Conservation (phyloP, 2,329 filamentous ascomycete species). For the Uncinocarpus reesii region DNA sequence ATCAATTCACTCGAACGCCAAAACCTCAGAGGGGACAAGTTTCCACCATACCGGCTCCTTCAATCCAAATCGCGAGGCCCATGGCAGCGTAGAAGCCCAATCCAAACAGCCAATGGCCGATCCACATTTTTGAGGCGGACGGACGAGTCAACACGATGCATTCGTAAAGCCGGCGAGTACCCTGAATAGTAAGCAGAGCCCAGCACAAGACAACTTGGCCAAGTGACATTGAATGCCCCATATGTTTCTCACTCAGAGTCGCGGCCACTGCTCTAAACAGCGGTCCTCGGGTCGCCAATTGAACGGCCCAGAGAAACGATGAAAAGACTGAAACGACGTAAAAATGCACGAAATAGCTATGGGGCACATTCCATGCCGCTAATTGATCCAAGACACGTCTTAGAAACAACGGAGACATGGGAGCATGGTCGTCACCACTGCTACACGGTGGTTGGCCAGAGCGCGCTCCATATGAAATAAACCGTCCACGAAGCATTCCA, state of each 20-base stretch:
- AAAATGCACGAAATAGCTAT: slow-evolving; percentile 83
- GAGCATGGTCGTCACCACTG: slow-evolving; percentile 10
- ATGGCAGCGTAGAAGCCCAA: slow-evolving; percentile 65
- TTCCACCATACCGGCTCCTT: slow-evolving; percentile 55
- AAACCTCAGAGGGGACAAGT: not conserved
- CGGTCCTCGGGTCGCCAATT: slow-evolving; percentile 48
- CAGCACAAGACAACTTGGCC: slow-evolving; percentile 57
- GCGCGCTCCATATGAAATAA: slow-evolving; percentile 52
- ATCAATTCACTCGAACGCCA: slow-evolving; percentile 7
- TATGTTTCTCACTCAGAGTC: slow-evolving; percentile 30
- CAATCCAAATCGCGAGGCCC: slow-evolving; percentile 71
- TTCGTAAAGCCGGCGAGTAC: slow-evolving; percentile 64
- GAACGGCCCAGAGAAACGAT: slow-evolving; percentile 63
- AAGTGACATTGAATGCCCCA: slow-evolving; percentile 44
- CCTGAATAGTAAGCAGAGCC: slow-evolving; percentile 66
- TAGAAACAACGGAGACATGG: slow-evolving; percentile 3
- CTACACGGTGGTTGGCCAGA: slow-evolving; percentile 24
- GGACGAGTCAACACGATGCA: slow-evolving; percentile 54
- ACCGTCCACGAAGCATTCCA: slow-evolving; percentile 44
- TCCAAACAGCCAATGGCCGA: slow-evolving; percentile 72
- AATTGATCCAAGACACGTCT: slow-evolving; percentile 40
- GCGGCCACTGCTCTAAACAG: slow-evolving; percentile 43
- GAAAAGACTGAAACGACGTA: slow-evolving; percentile 62
- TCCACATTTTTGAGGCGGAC: slow-evolving; percentile 69
- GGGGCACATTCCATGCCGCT: slow-evolving; percentile 58